Base-by-base conservation (phyloP, 345 rosid species). In the Gossypium mustelinum region DNA sequence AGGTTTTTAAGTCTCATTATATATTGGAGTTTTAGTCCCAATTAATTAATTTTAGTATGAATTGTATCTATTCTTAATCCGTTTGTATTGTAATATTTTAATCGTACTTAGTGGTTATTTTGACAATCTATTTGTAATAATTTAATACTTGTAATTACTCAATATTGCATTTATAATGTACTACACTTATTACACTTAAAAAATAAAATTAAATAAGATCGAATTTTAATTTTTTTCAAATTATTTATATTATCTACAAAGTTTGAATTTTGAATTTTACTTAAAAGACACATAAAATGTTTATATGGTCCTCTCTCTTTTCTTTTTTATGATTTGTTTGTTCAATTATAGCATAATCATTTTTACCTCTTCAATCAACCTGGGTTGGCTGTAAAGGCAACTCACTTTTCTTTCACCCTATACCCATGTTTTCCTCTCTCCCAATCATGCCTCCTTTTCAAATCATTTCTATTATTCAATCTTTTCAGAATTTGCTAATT, bases 61-160 rank as follows among this genome's bases (percentile, higher is more conserved):
- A 29, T 29, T 29, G 1, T 29, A 29, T 29, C 0, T 4, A 0
- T 29, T 29, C 0, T 29, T 29, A 29, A 0, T 4, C 3, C 0
- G 0, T 29, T 29, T 29, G 0, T 29, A 0, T 0, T 29, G 1
- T 29, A 29, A 3, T 29, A 29, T 0, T 29, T 29, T 34, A 0
- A 34, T 34, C 0, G 39, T 29, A 29, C 3, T 34, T 5, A 34
- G 0, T 34, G 0, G 0, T 34, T 5, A 34, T 34, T 5, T 0
- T 0, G 0, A 34, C 0, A 34, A 0, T 34, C 0, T 1, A 4
- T 34, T 34, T 34, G 0, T 34, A 34, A 34, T 5, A 34, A 34
- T 5, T 34, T 34, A 0, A 4, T 34, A 5, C 0, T 34, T 34
- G 5, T 34, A 5, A 34, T 34, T 34, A 5, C 0, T 34, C 0